phyloP scores from a whole-genome alignment of 164 flowering plant species.

The Brasenia schreberi region DNA sequence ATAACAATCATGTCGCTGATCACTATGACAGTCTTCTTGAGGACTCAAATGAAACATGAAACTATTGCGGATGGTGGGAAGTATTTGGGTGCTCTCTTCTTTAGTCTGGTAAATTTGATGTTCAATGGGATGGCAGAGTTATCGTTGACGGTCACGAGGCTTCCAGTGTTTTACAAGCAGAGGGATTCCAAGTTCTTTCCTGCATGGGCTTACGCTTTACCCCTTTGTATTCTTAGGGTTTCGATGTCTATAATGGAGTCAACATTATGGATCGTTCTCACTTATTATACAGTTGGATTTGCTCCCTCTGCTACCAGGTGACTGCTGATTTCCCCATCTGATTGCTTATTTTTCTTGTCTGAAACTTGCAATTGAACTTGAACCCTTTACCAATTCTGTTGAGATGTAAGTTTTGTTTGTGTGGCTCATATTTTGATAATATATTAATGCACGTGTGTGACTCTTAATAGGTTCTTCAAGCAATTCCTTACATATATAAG shows the following conservation, averaged over 20 bases:
- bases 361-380: neutral
- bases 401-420: neutral
- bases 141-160: slow-evolving; percentile 37
- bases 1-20: slow-evolving; percentile 40
- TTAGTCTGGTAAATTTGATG: slow-evolving; percentile 45
- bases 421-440: neutral
- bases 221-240: slow-evolving; percentile 44
- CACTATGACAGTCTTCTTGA: slow-evolving; percentile 40
- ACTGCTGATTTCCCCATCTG: neutral
- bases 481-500: slow-evolving; percentile 37
- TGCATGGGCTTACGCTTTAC: slow-evolving; percentile 54
- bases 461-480: slow-evolving; percentile 26
- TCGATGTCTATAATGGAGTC: slow-evolving; percentile 50
- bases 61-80: slow-evolving; percentile 32
- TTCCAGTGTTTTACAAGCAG: slow-evolving; percentile 57
- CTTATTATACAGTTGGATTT: slow-evolving; percentile 44
- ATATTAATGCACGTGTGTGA: neutral
- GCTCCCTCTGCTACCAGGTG: slow-evolving; percentile 42
- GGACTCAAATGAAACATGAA: slow-evolving; percentile 34
- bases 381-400: neutral
- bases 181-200: slow-evolving; percentile 49
- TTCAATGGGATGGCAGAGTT: slow-evolving; percentile 60
- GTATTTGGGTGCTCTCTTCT: slow-evolving; percentile 48
- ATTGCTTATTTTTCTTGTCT: neutral
- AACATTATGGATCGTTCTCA: slow-evolving; percentile 34